Conservation (phyloP, 257 asterid species). For the Sherardia arvensis region DNA sequence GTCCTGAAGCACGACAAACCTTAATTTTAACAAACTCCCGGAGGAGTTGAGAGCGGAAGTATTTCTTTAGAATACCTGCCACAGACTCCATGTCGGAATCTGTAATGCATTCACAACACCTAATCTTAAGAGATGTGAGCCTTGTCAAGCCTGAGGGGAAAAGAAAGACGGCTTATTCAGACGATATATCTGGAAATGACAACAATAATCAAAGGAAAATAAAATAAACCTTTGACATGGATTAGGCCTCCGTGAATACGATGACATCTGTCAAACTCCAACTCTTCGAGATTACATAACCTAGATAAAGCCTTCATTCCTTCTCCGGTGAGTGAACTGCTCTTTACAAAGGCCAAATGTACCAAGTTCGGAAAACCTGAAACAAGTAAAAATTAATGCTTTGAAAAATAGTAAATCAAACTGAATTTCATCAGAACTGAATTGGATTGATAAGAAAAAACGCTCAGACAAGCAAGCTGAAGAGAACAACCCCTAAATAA, state of each 20-base stretch:
- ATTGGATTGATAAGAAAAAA: too few species aligned
- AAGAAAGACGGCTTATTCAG: background rate
- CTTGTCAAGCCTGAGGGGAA: conserved; percentile 56
- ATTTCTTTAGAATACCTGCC: conserved; percentile 39
- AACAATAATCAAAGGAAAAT: too few species aligned
- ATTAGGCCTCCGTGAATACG: conserved; percentile 72
- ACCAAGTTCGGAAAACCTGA: conserved; percentile 59
- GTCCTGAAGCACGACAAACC: conserved; percentile 37
- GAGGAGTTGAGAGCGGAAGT: background rate
- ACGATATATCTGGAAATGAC: background rate
- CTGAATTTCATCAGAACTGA: too few species aligned
- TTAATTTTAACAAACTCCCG: background rate
- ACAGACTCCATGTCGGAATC: conserved; percentile 82
- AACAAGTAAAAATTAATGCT: background rate
- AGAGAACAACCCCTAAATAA: too few species aligned
- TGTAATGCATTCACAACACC: conserved; percentile 80
- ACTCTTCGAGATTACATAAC: conserved; percentile 52
- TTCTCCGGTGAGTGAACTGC: conserved; percentile 55
- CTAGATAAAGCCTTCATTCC: conserved; percentile 57
- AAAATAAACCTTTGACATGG: conserved; percentile 60
- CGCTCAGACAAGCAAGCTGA: too few species aligned
- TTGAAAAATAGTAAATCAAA: too few species aligned
- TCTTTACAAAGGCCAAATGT: conserved; percentile 55
- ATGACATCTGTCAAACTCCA: conserved; percentile 88
- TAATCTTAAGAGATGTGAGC: conserved; percentile 71